Evolutionary conservation across 1,284 basidiomycete genomes (phyloP), one percentile per base, ranked within the genome.

Genomic region (Trichosporon sp.): DNA sequence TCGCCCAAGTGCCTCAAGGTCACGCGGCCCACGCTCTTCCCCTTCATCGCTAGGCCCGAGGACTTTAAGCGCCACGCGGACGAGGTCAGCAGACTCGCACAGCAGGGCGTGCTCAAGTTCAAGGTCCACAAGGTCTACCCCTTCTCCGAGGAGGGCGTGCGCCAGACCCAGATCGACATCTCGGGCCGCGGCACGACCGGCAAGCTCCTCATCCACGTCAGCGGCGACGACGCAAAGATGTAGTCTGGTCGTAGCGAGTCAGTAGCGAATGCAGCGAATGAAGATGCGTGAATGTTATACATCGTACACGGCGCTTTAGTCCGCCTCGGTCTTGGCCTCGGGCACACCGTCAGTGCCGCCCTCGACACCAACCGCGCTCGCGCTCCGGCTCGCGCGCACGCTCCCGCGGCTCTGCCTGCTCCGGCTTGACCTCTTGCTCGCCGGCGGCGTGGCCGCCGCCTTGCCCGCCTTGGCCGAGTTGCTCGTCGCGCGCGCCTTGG

Each of bases 1-100:
- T 85, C 86, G 0, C 86, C 89, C 72, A 98, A 96, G 86, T 95
- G 95, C 75, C 80, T 95, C 75, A 92, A 90, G 73, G 84, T 94
- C 35, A 81, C 89, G 60, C 88, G 92, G 27, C 92, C 92, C 35
- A 88, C 87, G 13, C 71, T 85, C 18, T 73, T 66, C 67, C 77
- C 91, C 76, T 93, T 93, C 80, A 84, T 90, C 23, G 83, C 84
- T 53, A 92, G 91, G 0, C 85, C 88, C 11, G 89, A 90, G 71
- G 93, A 95, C 81, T 87, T 87, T 56, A 84, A 86, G 42, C 75
- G 86, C 72, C 93, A 95, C 80, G 85, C 88, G 3, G 83, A 83
- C 25, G 87, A 91, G 79, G 83, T 95, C 2, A 93, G 90, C 80
- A 83, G 86, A 18, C 83, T 91, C 23, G 83, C 95, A 58, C 81